Evolutionary conservation across 371 early-diverging fungal species (phyloP).

Genomic region (Mucor irregularis): DNA sequence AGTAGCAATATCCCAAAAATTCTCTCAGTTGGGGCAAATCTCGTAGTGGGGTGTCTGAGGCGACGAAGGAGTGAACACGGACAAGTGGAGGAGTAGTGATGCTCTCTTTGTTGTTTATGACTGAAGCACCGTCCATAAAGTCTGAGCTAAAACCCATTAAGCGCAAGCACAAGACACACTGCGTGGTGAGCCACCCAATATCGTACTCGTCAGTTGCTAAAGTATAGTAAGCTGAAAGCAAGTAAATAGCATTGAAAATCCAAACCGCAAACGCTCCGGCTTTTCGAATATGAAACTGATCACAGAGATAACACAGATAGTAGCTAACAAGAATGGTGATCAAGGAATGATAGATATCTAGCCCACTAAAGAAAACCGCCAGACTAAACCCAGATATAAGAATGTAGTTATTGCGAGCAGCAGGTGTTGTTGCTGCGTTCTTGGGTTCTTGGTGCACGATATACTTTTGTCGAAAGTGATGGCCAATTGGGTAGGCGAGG

Average conservation of each 20-base stretch:
- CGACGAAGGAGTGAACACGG: no score
- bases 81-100: no score
- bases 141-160: conserved; percentile 72
- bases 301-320: conserved; percentile 36
- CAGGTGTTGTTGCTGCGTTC: conserved; percentile 29
- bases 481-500: conserved; percentile 62
- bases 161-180: conserved; percentile 69
- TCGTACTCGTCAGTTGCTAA: conserved; percentile 57
- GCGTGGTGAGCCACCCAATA: conserved; percentile 68
- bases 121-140: conserved; percentile 54
- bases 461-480: conserved; percentile 28
- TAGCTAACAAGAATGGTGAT: conserved; percentile 55
- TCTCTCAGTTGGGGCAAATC: conserved; percentile 52
- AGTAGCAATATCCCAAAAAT: conserved; percentile 60
- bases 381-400: conserved; percentile 51
- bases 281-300: conserved; percentile 31
- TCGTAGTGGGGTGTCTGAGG: conserved; percentile 27
- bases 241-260: conserved; percentile 58
- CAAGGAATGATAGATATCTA: conserved; percentile 55
- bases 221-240: conserved; percentile 54
- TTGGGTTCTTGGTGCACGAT: no score
- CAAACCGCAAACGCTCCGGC: conserved; percentile 43
- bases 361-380: conserved; percentile 57
- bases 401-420: conserved; percentile 52
- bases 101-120: background rate